Evolutionary conservation across 1,139 yeast genomes (phyloP).

Genomic region (Yamadazyma atlantica): DNA sequence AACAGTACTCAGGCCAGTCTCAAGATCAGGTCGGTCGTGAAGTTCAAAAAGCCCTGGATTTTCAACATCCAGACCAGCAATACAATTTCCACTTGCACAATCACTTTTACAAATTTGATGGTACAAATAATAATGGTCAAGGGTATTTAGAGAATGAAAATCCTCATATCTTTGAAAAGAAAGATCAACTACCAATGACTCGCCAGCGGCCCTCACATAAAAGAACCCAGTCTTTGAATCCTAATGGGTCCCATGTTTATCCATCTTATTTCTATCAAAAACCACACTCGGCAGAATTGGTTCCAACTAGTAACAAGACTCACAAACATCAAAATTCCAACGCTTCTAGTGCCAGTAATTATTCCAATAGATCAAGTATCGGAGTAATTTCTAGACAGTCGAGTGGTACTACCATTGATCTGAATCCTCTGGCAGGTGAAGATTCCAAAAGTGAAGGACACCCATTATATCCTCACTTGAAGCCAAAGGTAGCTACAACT

Average conservation of each 20-base stretch:
- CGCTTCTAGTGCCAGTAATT: conserved; percentile 16
- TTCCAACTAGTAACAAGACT: neutral
- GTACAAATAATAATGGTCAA: no score
- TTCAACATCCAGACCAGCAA: neutral
- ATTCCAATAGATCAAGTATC: conserved; percentile 15
- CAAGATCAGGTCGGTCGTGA: neutral
- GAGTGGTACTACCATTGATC: conserved; percentile 4
- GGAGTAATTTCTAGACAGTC: conserved; percentile 5
- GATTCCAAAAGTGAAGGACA: conserved; percentile 11
- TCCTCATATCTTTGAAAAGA: neutral
- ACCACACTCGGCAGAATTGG: neutral
- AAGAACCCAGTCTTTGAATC: neutral
- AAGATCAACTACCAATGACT: neutral
- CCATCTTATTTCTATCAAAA: neutral
- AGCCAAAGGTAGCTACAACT: conserved; percentile 45
- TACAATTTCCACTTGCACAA: conserved; percentile 1
- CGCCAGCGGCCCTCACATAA: neutral
- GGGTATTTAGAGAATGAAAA: neutral
- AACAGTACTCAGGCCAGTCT: neutral
- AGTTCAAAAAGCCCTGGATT: neutral
- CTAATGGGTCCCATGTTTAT: neutral
- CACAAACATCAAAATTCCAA: conserved; percentile 14
- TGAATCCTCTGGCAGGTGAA: conserved; percentile 2
- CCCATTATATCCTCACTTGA: conserved; percentile 14
- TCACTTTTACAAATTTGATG: neutral